Base-by-base conservation (phyloP, 495 filamentous ascomycete genomes). In the Aspergillus homomorphus region DNA sequence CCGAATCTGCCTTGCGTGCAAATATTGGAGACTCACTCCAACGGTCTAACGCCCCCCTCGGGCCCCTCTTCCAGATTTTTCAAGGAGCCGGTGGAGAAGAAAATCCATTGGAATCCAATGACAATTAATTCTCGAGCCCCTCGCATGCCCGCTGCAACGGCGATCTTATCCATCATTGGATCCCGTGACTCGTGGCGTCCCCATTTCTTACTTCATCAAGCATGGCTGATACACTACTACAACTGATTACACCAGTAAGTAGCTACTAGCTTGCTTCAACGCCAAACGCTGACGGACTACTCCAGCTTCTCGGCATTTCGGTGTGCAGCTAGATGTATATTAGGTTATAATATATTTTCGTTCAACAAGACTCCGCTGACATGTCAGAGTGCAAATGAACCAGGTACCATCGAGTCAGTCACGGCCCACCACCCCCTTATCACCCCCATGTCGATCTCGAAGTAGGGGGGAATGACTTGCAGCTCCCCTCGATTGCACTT, bases 161-260 rank as follows among this genome's bases (percentile, higher is more conserved):
- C 56, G 48, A 53, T 46, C 46, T 24, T 24, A 15, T n/a, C 46
- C 15, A 20, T 48, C 41, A 38, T 51, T 30, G 23, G 23, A 48
- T 16, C 16, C 20, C 33, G 44, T 45, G n/a, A 24, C 22, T 53
- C 26, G 23, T 46, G 49, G 22, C 41, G 28, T 9, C 56, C 45
- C 43, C 41, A 14, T 24, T 21, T 50, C 45, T 49, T 51, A 12
- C 55, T 49, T 19, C 45, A 51, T 51, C 21, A 28, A 42, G 55
- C 26, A 15, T 38, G 43, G 43, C 48, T 43, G 24, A 51, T 22
- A 33, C 12, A n/a, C n/a, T n/a, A n/a, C n/a, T n/a, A n/a, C n/a
- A n/a, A n/a, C n/a, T n/a, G n/a, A n/a, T n/a, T n/a, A n/a, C n/a
- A n/a, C n/a, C n/a, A n/a, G n/a, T n/a, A n/a, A n/a, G n/a, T n/a